These are phyloP conservation scores for Colletotrichum australisinense DNA, from an alignment of 2,329 filamentous ascomycete species.

Conservation along the genomic window DNA sequence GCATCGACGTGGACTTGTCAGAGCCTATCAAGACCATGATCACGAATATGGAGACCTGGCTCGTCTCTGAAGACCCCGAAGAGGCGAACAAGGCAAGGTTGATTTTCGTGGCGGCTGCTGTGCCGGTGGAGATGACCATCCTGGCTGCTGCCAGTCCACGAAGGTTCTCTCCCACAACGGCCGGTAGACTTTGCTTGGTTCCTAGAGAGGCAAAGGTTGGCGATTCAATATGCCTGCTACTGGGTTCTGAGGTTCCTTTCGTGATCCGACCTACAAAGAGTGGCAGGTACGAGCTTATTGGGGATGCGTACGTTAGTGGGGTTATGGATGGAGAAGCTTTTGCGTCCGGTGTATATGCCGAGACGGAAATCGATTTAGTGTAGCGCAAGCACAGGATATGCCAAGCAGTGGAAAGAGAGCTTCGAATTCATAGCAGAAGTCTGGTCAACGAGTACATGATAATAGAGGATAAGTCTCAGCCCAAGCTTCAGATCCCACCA, in stretches of 20 bases:
- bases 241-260: conserved; percentile 21
- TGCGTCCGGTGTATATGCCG: background rate
- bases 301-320: conserved; percentile 18
- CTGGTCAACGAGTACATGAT: background rate
- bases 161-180: conserved; percentile 1
- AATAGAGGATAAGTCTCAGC: background rate
- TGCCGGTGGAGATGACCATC: conserved; percentile 1
- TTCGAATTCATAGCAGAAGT: background rate
- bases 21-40: background rate
- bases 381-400: background rate
- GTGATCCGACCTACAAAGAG: background rate
- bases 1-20: conserved; percentile 16
- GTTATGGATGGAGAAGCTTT: conserved; percentile 24
- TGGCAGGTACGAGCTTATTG: conserved; percentile 16
- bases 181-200: conserved; percentile 1
- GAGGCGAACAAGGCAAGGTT: background rate
- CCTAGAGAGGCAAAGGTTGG: background rate
- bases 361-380: background rate
- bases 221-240: background rate
- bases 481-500: background rate
- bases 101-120: background rate
- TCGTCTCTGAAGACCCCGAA: background rate
- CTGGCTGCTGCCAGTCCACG: background rate
- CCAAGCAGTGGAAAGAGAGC: background rate
- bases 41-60: background rate